These are phyloP conservation scores for Periglandula ipomoeae DNA, from an alignment of 2,329 filamentous ascomycete species.

Conservation along the genomic window DNA sequence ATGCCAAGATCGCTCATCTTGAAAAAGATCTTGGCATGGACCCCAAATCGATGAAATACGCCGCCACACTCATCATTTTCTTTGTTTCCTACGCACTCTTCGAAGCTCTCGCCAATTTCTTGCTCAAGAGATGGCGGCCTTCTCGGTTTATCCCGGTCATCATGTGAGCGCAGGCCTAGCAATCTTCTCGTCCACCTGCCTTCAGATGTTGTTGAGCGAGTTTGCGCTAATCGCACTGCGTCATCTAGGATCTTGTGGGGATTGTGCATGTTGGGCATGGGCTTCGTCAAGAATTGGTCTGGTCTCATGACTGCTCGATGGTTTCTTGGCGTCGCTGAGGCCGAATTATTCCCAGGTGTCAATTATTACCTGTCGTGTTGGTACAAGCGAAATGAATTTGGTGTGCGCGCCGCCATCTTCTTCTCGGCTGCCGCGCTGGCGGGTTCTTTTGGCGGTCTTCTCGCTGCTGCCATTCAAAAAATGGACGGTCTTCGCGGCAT, in stretches of 20 bases:
- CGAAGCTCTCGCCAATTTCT: constrained; percentile 67
- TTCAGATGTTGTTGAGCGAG: not conserved
- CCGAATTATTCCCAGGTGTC: constrained; percentile 67
- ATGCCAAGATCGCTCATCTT: constrained; percentile 51
- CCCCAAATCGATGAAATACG: constrained; percentile 55
- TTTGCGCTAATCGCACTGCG: not conserved
- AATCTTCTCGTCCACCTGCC: too few species aligned
- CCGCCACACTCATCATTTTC: constrained; percentile 70
- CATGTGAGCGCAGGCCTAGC: constrained; percentile 43
- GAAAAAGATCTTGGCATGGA: constrained; percentile 38
- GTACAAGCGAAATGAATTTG: constrained; percentile 74
- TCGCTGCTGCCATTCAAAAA: constrained; percentile 61
- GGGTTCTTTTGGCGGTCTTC: constrained; percentile 66
- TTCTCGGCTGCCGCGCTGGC: constrained; percentile 75
- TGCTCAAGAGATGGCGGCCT: constrained; percentile 68
- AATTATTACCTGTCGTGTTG: constrained; percentile 78
- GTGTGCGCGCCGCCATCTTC: constrained; percentile 71
- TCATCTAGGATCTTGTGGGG: constrained; percentile 51
- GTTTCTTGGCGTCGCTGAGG: constrained; percentile 67
- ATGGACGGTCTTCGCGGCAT: constrained; percentile 55
- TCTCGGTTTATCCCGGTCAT: constrained; percentile 74
- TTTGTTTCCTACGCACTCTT: constrained; percentile 79
- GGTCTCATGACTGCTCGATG: constrained; percentile 58
- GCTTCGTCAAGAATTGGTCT: constrained; percentile 53
- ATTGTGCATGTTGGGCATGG: constrained; percentile 59